A percentile compares a stretch with the other conserved stretches of the same genome.
Conservation (phyloP, 2,329 filamentous ascomycete species). For the Talaromyces marneffei region DNA sequence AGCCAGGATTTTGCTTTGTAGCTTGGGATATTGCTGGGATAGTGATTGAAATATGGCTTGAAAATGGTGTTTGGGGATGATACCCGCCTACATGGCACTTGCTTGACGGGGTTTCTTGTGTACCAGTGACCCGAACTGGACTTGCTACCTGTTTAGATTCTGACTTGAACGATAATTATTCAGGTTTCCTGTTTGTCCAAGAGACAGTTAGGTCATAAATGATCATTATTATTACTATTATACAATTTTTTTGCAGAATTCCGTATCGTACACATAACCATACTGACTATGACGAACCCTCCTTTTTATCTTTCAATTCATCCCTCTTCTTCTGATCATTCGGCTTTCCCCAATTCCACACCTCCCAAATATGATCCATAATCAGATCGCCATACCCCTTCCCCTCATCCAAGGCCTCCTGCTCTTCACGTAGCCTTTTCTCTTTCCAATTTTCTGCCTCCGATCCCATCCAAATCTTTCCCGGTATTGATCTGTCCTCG, state of each 20-base stretch:
- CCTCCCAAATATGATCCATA: conserved; percentile 43
- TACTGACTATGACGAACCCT: background rate
- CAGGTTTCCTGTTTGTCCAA: background rate
- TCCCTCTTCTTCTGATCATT: conserved; percentile 16
- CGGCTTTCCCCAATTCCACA: conserved; percentile 37
- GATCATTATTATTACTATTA: background rate
- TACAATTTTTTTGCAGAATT: background rate
- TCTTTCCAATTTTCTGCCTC: conserved; percentile 42
- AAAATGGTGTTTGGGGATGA: background rate
- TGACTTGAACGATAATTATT: background rate
- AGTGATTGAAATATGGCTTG: background rate
- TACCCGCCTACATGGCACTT: background rate
- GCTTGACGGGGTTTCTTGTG: background rate
- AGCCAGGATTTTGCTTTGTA: background rate
- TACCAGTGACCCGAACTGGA: background rate
- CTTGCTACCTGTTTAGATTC: background rate
- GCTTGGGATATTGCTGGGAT: background rate
- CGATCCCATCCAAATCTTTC: conserved; percentile 37
- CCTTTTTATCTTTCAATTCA: conserved; percentile 1
- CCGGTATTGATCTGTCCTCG: conserved; percentile 24
- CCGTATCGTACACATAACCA: background rate
- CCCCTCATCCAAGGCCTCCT: conserved; percentile 38
- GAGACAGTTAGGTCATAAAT: background rate
- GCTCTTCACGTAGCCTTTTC: conserved; percentile 36
- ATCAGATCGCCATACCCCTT: conserved; percentile 44